Conservation (phyloP, 768 basidiomycete genomes). For the Glaciozyma antarctica region DNA sequence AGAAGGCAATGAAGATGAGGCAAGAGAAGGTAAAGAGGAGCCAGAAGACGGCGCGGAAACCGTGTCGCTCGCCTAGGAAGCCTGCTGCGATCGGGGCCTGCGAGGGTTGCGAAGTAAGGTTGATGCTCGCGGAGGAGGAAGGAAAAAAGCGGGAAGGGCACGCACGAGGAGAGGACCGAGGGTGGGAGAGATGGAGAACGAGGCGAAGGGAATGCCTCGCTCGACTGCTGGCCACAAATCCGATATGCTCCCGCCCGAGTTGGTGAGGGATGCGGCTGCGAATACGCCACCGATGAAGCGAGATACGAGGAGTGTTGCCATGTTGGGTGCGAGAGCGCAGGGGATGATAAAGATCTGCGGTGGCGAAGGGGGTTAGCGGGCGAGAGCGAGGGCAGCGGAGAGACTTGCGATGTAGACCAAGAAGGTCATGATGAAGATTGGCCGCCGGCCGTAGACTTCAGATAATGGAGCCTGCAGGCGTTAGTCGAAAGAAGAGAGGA, state of each 20-base stretch:
- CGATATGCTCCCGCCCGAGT: background rate
- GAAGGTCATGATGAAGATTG: background rate
- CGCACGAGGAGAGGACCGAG: no score
- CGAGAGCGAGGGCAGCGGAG: no score
- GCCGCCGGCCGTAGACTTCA: background rate
- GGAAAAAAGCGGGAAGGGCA: background rate
- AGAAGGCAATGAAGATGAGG: background rate
- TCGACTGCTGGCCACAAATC: background rate
- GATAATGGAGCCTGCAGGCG: background rate
- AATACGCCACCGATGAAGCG: background rate
- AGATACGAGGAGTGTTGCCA: background rate
- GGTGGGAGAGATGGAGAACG: no score
- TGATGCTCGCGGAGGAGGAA: background rate
- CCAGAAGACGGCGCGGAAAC: background rate
- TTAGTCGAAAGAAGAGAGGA: background rate
- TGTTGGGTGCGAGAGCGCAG: background rate
- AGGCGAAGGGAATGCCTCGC: background rate
- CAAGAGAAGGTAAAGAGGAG: background rate
- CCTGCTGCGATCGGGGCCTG: background rate
- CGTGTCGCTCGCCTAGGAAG: background rate
- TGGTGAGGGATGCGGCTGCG: background rate
- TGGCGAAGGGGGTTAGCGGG: no score
- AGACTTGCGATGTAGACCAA: background rate
- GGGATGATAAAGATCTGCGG: background rate
- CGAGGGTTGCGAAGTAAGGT: background rate